Conservation (phyloP, 805 yeast genomes). For the Ogataea allantospora region DNA sequence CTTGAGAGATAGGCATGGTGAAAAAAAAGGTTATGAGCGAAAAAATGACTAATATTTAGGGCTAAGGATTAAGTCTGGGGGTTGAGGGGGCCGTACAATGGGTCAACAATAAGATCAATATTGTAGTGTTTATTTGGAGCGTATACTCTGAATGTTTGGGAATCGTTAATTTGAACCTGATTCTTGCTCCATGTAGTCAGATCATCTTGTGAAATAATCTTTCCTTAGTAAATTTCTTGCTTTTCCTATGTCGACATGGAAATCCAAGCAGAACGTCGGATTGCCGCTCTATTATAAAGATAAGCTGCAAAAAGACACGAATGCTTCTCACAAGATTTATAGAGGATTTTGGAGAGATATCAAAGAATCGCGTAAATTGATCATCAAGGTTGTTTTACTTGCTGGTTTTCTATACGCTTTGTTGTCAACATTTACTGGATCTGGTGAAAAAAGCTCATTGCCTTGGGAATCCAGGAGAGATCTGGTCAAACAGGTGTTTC, state of each 20-base stretch:
- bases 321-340: constrained; percentile 13
- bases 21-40: constrained; percentile 10
- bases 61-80: too few relatives aligned
- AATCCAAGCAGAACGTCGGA: constrained; percentile 26
- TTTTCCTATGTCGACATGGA: constrained; percentile 19
- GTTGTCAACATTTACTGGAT: constrained; percentile 2
- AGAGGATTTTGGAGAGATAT: constrained; percentile 14
- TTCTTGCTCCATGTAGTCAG: neutral
- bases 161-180: neutral
- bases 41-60: constrained; percentile 1
- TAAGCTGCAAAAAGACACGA: constrained; percentile 33
- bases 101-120: too few relatives aligned
- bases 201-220: neutral
- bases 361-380: too few relatives aligned
- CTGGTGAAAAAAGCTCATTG: constrained; percentile 13
- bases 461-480: constrained; percentile 50
- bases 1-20: constrained; percentile 33
- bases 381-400: too few relatives aligned
- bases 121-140: neutral
- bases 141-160: neutral
- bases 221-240: constrained; percentile 1
- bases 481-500: constrained; percentile 65
- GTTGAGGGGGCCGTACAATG: too few relatives aligned
- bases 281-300: constrained; percentile 56
- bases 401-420: too few relatives aligned